Evolutionary conservation across 1,284 basidiomycete species (phyloP).

Genomic region (Pseudozyma pruni): DNA sequence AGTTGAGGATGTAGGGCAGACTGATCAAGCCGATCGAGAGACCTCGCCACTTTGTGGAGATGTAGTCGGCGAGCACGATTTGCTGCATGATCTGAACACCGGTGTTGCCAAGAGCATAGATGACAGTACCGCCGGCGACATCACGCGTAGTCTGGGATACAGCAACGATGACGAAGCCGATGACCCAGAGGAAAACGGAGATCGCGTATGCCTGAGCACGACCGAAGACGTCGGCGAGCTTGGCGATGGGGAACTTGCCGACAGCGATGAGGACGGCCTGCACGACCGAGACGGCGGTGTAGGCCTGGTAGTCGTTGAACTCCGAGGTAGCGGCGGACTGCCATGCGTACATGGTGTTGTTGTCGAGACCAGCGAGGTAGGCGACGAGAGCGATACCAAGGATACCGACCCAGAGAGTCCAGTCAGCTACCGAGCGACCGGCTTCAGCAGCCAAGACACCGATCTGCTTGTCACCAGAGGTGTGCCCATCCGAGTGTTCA

Average conservation of each 20-base stretch:
- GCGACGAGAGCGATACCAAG: conserved; percentile 57
- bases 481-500: not conserved
- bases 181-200: conserved; percentile 58
- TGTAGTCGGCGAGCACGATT: conserved; percentile 64
- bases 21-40: conserved; percentile 60
- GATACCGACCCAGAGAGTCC: conserved; percentile 56
- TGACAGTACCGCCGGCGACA: conserved; percentile 54
- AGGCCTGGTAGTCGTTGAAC: conserved; percentile 38
- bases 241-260: conserved; percentile 65
- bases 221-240: conserved; percentile 66
- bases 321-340: conserved; percentile 36
- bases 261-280: conserved; percentile 66
- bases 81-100: conserved; percentile 66
- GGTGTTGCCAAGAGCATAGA: conserved; percentile 65
- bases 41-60: conserved; percentile 61
- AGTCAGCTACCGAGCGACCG: conserved; percentile 47
- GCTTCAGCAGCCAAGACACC: conserved; percentile 60
- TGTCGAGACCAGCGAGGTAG: conserved; percentile 59
- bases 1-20: conserved; percentile 64
- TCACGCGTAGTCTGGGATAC: conserved; percentile 44
- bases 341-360: conserved; percentile 58
- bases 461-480: conserved; percentile 51
- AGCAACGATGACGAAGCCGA: conserved; percentile 65
- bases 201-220: conserved; percentile 58
- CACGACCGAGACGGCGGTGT: conserved; percentile 49